Base-by-base conservation (phyloP, 2,329 filamentous ascomycete genomes). In the Botryotinia convoluta region DNA sequence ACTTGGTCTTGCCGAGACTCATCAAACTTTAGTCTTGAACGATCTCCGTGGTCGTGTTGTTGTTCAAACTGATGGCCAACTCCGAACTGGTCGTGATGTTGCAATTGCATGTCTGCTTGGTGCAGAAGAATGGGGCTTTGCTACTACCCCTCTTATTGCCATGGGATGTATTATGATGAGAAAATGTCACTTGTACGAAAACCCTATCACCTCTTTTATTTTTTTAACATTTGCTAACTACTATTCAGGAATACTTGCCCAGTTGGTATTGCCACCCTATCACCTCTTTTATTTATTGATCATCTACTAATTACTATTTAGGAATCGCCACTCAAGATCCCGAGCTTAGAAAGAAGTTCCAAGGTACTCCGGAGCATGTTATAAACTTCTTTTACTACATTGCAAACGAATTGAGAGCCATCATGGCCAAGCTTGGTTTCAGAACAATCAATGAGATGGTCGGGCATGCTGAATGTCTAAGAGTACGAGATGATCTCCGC, bases 391-490 rank as follows among this genome's bases (percentile, higher is more conserved):
- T 80, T 85, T 98, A 98, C 86, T 98, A 98, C 80, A 88, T 98
- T 70, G 93, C 95, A 78, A 98, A 98, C 81, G 95, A 98, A 85
- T 89, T 98, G 74, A 92, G 95, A 81, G 94, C 95, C 51, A 97
- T 98, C 84, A 98, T 98, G 95, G 95, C 95, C 69, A 94, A 93
- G 84, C 90, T 98, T 79, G 95, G 95, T 77, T 94, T 97, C 89
- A 91, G 95, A 77, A 97, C 93, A 74, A 92, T 98, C 82, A 98
- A 98, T 81, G 95, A 98, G 83, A 98, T 98, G 95, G 93, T 98
- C 79, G 95, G 95, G 32, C 94, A 92, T 77, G 95, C 93, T 37
- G 95, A 98, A 83, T 88, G 92, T 57, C 87, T 98, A 69, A 93
- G 90, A 84, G 92, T 97, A 77, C 91, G 94, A 48, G 95, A 98